Evolutionary conservation across 257 asterid species (phyloP), one percentile per base, ranked within the genome.

Genomic region (Striga asiatica): DNA sequence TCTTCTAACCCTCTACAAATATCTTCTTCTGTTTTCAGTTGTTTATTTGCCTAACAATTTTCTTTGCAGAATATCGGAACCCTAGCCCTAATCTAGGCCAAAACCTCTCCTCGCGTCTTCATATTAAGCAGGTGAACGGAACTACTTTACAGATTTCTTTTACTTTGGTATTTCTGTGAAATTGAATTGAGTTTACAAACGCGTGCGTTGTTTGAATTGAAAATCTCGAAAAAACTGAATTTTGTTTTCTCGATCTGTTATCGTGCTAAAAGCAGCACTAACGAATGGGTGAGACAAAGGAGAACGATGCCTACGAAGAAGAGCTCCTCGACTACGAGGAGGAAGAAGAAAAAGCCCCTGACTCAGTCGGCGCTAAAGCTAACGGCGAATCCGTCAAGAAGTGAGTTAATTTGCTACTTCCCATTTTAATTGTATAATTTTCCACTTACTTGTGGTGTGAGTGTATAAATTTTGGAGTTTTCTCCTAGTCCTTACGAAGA

Each of bases 291-390:
- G 95, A 89, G 11, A 73, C 67, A 2, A 85, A 79, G 78, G 93
- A 89, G 31, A 78, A 58, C 81, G 97, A 89, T 20, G 92, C 87
- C 0, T 89, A 85, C 70, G 97, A 85, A 58, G 95, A 89, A 69
- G 97, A 89, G 84, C 95, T 88, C 54, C 83, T 88, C 46, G 97
- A 88, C 73, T 89, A 89, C 71, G 97, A 88, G 59, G 97, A 89
- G 61, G 97, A 89, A 21, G 97, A 89, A 13, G 95, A 89, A 35
- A 85, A 83, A 57, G 83, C 80, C 54, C 80, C 77, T 2, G 94
- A 83, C 43, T 74, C 88, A 6, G 74, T 75, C 54, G 39, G 59
- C 21, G 84, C 68, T 55, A 85, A 81, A 76, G 78, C 70, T 75
- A 83, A 83, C 76, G 97, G 94, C 73, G 95, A 89, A 68, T 71